phyloP scores from a whole-genome alignment of 2,329 filamentous ascomycete genomes.

The Setomelanomma holmii region DNA sequence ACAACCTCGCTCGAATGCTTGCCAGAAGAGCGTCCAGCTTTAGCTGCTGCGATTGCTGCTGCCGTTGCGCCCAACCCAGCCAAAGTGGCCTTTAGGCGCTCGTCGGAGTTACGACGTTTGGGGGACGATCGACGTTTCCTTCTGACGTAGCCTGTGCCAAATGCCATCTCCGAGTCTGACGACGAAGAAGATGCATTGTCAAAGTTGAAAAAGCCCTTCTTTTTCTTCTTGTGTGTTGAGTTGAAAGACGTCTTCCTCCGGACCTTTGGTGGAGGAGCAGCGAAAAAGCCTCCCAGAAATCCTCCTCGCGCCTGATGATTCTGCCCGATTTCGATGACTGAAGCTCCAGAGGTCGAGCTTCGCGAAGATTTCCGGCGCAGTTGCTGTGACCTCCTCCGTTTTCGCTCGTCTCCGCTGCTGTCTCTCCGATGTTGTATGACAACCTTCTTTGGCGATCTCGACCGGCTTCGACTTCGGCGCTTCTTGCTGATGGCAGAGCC shows the following conservation, averaged over 20 bases:
- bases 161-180: constrained; percentile 55
- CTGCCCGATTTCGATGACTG: constrained; percentile 71
- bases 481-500: constrained; percentile 37
- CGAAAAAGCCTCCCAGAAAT: constrained; percentile 63
- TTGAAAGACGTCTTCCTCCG: constrained; percentile 33
- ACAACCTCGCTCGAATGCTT: constrained; percentile 42
- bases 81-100: constrained; percentile 56
- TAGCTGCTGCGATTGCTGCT: constrained; percentile 55
- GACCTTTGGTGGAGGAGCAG: constrained; percentile 57
- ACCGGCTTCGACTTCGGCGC: constrained; percentile 42
- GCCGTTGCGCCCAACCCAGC: constrained; percentile 57
- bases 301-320: constrained; percentile 55
- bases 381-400: constrained; percentile 33
- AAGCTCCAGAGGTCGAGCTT: constrained; percentile 56
- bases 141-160: constrained; percentile 49
- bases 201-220: constrained; percentile 58
- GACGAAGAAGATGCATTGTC: constrained; percentile 56
- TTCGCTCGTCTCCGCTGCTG: constrained; percentile 39
- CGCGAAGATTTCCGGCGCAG: constrained; percentile 41
- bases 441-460: constrained; percentile 43
- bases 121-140: constrained; percentile 30
- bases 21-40: constrained; percentile 36
- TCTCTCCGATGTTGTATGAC: constrained; percentile 38
- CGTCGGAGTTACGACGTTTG: constrained; percentile 51
- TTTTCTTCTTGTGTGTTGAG: constrained; percentile 45